Conservation (phyloP, 768 basidiomycete species). For the Naematelia aurantialba region DNA sequence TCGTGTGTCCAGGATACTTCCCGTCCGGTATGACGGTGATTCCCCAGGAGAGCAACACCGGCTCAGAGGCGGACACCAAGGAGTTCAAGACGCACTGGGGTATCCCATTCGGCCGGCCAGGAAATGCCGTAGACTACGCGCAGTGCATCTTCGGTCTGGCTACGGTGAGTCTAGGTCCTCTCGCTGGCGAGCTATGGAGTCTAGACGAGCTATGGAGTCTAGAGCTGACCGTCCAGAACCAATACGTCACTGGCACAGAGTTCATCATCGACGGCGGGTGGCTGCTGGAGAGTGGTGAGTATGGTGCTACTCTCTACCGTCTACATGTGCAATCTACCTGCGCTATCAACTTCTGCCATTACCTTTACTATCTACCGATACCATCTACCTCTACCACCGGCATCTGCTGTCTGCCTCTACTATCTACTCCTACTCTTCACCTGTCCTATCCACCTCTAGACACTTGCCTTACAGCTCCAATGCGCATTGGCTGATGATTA, state of each 20-base stretch:
- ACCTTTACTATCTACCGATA: no score
- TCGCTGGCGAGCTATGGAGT: background rate
- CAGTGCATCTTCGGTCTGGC: slow-evolving; percentile 36
- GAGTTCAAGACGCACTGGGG: slow-evolving; percentile 28
- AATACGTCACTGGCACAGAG: slow-evolving; percentile 43
- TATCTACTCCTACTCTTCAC: no score
- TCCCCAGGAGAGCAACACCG: slow-evolving; percentile 1
- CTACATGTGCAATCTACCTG: no score
- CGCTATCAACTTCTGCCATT: no score
- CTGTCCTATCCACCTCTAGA: no score
- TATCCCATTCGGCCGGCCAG: slow-evolving; percentile 44
- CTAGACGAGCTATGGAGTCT: background rate
- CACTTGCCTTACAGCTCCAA: no score
- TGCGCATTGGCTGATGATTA: no score
- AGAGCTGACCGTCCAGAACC: slow-evolving; percentile 30
- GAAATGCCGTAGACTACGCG: slow-evolving; percentile 43
- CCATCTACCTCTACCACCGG: no score
- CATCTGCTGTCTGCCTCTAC: no score
- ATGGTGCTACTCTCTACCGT: no score
- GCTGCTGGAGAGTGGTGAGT: slow-evolving; percentile 23
- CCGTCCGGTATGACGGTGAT: slow-evolving; percentile 25
- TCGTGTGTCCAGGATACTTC: slow-evolving; percentile 42
- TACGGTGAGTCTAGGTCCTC: slow-evolving; percentile 23
- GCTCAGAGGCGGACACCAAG: slow-evolving; percentile 9
- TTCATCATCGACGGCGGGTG: slow-evolving; percentile 46